A percentile compares a stretch with the other conserved stretches of the same genome.
phyloP scores from a whole-genome alignment of 2,329 filamentous ascomycete species.

The Drechmeria coniospora region DNA sequence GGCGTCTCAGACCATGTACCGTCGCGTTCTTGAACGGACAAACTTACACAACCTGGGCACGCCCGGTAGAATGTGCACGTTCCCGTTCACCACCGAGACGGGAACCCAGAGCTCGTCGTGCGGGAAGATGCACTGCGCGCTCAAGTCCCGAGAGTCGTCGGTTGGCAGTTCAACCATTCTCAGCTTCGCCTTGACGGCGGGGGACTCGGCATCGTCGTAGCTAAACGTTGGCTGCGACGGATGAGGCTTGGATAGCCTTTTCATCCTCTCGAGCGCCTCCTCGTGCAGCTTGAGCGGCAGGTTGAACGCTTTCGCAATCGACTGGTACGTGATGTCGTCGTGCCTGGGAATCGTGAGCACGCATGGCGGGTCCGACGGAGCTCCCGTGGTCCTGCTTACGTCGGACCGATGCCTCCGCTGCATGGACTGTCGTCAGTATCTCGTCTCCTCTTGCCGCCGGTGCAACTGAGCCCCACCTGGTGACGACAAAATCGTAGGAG shows the following conservation, averaged over 20 bases:
- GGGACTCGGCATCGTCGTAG: constrained; percentile 73
- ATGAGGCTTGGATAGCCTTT: constrained; percentile 57
- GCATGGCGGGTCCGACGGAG: too few relatives aligned
- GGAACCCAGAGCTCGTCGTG: constrained; percentile 82
- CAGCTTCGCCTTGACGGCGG: constrained; percentile 63
- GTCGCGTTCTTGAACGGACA: too few relatives aligned
- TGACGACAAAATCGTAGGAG: constrained; percentile 88
- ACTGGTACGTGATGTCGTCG: constrained; percentile 94
- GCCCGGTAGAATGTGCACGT: constrained; percentile 84
- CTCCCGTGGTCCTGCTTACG: too few relatives aligned
- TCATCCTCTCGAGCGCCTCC: constrained; percentile 69
- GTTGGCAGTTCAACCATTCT: constrained; percentile 82
- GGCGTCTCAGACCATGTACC: too few relatives aligned
- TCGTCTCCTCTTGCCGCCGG: too few relatives aligned
- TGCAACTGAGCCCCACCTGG: constrained; percentile 33
- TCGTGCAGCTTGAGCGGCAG: constrained; percentile 65
- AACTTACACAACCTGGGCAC: constrained; percentile 64
- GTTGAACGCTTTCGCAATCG: constrained; percentile 78
- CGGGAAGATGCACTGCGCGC: constrained; percentile 65
- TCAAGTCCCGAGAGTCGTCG: constrained; percentile 47
- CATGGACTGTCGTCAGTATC: neutral
- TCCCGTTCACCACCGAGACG: constrained; percentile 75
- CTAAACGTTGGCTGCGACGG: constrained; percentile 60
- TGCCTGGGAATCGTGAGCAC: constrained; percentile 40
- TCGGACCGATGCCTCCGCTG: constrained; percentile 89